Conservation (phyloP, 2,329 filamentous ascomycete genomes). For the Dothistroma septosporum region DNA sequence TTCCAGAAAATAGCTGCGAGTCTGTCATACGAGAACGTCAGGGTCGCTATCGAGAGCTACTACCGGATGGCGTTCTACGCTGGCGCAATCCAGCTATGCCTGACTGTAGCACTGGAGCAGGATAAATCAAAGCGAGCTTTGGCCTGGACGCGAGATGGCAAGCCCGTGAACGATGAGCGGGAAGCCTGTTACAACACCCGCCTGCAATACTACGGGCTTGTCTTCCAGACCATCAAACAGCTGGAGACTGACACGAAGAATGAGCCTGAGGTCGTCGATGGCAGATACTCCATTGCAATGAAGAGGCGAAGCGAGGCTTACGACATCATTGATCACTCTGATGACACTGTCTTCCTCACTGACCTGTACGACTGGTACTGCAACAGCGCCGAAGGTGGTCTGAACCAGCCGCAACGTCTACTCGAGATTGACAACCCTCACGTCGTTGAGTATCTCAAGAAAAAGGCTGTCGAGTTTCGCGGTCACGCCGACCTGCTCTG, state of each 20-base stretch:
- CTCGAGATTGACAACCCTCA: constrained; percentile 79
- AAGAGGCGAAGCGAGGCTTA: constrained; percentile 86
- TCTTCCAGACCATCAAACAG: constrained; percentile 73
- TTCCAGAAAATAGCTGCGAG: constrained; percentile 86
- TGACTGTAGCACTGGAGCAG: constrained; percentile 76
- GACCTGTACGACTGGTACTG: constrained; percentile 95
- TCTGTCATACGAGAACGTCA: constrained; percentile 70
- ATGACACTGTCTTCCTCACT: constrained; percentile 91
- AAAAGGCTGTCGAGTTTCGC: constrained; percentile 66
- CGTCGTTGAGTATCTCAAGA: constrained; percentile 79
- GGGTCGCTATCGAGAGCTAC: constrained; percentile 74
- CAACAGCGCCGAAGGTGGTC: constrained; percentile 50
- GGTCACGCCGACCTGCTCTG: constrained; percentile 86
- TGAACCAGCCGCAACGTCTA: constrained; percentile 80
- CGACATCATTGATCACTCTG: constrained; percentile 78
- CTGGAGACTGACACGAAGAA: constrained; percentile 67
- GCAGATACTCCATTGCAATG: constrained; percentile 68
- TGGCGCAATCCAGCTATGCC: constrained; percentile 77
- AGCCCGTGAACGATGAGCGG: constrained; percentile 66
- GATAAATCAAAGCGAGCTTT: constrained; percentile 84
- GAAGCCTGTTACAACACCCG: constrained; percentile 64
- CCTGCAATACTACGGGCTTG: constrained; percentile 77
- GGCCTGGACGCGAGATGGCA: constrained; percentile 81
- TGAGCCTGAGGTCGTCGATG: constrained; percentile 72
- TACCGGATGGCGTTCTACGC: constrained; percentile 82